A percentile compares a stretch with the other conserved stretches of the same genome.
These are phyloP conservation scores for Rachicladosporium sp. DNA, from an alignment of 2,329 filamentous ascomycete genomes.

Conservation along the genomic window DNA sequence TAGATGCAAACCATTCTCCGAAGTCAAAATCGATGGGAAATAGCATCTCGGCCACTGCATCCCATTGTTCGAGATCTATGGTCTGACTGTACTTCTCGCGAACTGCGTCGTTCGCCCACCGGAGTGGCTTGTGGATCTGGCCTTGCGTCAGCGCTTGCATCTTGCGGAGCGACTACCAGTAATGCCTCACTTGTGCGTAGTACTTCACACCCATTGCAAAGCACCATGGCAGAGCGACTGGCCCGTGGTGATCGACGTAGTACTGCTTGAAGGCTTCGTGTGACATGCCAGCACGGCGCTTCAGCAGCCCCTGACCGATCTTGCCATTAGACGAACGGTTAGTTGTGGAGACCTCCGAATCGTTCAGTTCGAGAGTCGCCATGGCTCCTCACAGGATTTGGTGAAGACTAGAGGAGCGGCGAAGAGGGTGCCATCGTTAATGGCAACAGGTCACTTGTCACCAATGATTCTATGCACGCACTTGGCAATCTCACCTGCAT, in stretches of 20 bases:
- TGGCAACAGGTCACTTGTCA: too few species aligned
- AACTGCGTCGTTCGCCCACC: slow-evolving; percentile 3
- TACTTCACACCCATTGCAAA: slow-evolving; percentile 6
- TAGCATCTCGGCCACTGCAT: slow-evolving; percentile 7
- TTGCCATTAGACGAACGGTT: background rate
- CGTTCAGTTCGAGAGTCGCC: too few species aligned
- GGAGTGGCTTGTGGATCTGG: slow-evolving; percentile 7
- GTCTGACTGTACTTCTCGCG: background rate
- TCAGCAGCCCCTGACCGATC: slow-evolving; percentile 6
- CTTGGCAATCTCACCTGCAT: too few species aligned
- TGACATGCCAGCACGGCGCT: slow-evolving; percentile 3
- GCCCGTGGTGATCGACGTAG: slow-evolving; percentile 5
- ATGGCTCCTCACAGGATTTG: too few species aligned
- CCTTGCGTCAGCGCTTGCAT: too few species aligned
- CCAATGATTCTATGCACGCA: too few species aligned
- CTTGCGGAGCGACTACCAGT: too few species aligned
- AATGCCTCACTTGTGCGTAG: slow-evolving; percentile 6
- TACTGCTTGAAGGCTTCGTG: slow-evolving; percentile 6
- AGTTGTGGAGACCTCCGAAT: too few species aligned
- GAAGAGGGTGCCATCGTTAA: too few species aligned
- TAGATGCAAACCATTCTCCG: background rate
- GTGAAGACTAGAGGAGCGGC: too few species aligned
- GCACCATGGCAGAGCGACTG: slow-evolving; percentile 7
- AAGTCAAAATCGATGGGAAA: slow-evolving; percentile 2
- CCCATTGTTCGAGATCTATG: slow-evolving; percentile 7